Conservation (phyloP, 225 moss, liverwort and hornwort species). For the Pleurozium schreberi region DNA sequence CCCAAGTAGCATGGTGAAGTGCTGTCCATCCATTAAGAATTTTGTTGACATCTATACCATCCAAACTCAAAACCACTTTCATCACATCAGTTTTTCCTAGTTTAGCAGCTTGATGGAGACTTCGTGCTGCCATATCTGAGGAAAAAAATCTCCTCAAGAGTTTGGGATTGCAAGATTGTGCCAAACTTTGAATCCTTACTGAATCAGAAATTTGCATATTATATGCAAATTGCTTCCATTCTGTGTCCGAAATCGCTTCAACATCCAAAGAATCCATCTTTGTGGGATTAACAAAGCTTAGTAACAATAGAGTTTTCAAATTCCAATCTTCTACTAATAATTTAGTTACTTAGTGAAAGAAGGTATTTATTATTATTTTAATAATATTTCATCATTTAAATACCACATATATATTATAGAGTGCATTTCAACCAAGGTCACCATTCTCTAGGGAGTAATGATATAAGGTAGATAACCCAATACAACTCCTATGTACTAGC, state of each 20-base stretch:
- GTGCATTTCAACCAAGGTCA: neutral
- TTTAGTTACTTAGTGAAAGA: neutral
- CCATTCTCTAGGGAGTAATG: neutral
- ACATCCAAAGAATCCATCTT: neutral
- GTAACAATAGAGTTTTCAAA: neutral
- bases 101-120: neutral
- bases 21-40: neutral
- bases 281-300: neutral
- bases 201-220: neutral
- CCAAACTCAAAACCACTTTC: neutral
- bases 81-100: neutral
- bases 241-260: neutral
- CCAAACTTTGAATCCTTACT: rapidly evolving
- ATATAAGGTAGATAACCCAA: neutral
- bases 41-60: neutral
- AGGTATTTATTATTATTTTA: neutral
- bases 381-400: neutral
- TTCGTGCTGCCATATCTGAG: neutral
- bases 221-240: neutral
- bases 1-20: neutral
- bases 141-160: neutral
- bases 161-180: neutral
- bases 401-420: neutral
- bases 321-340: rapidly evolving
- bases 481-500: neutral